Evolutionary conservation across 2,329 filamentous ascomycete species (phyloP).

Genomic region (Cryphonectria japonica): DNA sequence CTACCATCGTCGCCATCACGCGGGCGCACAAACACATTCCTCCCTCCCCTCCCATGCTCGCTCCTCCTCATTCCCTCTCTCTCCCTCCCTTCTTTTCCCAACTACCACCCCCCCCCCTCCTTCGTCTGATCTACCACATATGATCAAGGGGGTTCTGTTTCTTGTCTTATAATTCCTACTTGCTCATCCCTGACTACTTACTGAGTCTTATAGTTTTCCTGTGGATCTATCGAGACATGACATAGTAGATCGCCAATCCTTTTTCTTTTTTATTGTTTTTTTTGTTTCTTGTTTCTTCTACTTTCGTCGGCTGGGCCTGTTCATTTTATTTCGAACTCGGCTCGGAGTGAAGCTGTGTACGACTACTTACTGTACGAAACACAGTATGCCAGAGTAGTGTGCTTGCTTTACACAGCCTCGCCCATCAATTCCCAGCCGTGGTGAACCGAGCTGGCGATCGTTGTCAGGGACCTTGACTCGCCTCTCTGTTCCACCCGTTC

Average conservation of each 20-base stretch:
- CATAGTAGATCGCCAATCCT: neutral
- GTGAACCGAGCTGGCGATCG: neutral
- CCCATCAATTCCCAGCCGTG: no score
- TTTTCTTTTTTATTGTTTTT: no score
- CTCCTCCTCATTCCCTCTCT: neutral
- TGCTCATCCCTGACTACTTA: no score
- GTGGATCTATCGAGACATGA: neutral
- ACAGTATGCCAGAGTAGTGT: no score
- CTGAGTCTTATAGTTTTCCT: neutral
- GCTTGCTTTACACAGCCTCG: neutral
- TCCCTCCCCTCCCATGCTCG: neutral
- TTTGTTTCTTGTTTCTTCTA: neutral
- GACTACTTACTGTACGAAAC: neutral
- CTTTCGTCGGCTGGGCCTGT: neutral
- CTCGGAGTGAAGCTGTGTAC: neutral
- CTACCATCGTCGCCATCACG: slow-evolving; percentile 2
- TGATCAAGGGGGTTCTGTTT: neutral
- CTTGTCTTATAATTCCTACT: no score
- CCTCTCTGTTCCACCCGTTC: neutral
- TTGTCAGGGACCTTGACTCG: neutral
- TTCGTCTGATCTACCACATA: neutral
- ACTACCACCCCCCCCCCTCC: no score
- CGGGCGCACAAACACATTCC: neutral
- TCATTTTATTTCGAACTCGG: neutral
- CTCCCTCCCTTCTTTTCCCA: neutral